These are phyloP conservation scores for Neonectria hederae DNA, from an alignment of 2,329 filamentous ascomycete genomes.

Conservation along the genomic window DNA sequence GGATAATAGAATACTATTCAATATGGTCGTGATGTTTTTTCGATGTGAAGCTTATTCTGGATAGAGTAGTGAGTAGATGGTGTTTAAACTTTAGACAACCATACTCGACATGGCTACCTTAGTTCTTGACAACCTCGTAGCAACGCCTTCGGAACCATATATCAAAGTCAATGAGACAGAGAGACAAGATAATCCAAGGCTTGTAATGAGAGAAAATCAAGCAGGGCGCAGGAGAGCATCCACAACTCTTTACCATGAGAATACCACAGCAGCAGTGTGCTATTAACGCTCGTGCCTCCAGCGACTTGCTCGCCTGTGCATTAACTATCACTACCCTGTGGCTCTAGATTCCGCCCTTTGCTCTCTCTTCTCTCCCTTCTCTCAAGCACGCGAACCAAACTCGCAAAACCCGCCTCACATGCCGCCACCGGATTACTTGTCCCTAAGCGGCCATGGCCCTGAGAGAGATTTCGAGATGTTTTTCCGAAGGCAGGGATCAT, in stretches of 20 bases:
- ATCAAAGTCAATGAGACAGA: not conserved
- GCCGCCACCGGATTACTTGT: not conserved
- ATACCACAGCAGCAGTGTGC: not conserved
- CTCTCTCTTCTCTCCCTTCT: not conserved
- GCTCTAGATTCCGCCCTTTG: not conserved
- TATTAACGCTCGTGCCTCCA: not conserved
- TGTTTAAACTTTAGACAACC: not conserved
- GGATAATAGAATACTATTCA: no score
- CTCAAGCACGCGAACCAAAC: not conserved
- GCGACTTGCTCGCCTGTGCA: not conserved
- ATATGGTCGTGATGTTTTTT: no score
- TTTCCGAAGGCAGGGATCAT: conserved; percentile 32
- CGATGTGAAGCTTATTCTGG: no score
- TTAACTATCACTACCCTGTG: not conserved
- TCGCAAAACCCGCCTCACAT: not conserved
- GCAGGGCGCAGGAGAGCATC: not conserved
- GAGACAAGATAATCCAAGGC: no score
- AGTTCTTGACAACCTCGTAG: no score
- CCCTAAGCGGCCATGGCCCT: not conserved
- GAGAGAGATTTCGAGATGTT: conserved; percentile 1
- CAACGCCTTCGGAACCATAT: no score
- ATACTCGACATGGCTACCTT: no score
- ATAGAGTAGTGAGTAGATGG: no score
- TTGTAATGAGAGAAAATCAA: not conserved
- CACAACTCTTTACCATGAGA: not conserved